These are phyloP conservation scores for Aspergillus japonicus DNA, from an alignment of 2,329 filamentous ascomycete species.

Conservation along the genomic window DNA sequence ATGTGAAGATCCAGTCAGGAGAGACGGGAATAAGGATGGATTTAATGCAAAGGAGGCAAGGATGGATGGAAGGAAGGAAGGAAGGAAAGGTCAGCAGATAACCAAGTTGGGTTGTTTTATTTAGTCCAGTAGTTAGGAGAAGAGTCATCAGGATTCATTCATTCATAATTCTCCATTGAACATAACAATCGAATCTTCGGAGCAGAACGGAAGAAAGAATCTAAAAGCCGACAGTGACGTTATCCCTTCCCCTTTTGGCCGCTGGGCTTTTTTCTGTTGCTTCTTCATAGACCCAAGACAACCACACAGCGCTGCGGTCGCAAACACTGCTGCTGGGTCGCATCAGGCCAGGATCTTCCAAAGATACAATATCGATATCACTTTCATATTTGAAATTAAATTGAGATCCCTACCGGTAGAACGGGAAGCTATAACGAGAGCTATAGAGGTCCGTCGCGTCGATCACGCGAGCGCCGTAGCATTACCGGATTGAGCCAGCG, in stretches of 20 bases:
- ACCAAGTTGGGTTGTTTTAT: too few species aligned
- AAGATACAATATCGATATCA: not conserved
- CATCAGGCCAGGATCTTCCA: not conserved
- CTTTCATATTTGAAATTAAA: not conserved
- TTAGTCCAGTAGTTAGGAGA: not conserved
- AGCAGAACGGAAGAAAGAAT: constrained; percentile 7
- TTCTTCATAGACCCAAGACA: not conserved
- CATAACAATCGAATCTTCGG: not conserved
- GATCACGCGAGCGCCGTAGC: constrained; percentile 20
- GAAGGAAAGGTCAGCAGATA: not conserved
- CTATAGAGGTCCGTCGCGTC: constrained; percentile 12
- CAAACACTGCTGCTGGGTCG: not conserved
- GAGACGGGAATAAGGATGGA: not conserved
- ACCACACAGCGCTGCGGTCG: not conserved
- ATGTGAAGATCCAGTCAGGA: constrained; percentile 2
- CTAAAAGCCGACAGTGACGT: constrained; percentile 12
- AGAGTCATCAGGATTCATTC: not conserved
- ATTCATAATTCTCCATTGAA: too few species aligned
- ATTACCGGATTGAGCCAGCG: constrained; percentile 2
- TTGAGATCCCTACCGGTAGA: not conserved
- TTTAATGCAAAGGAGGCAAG: not conserved
- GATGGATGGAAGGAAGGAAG: not conserved
- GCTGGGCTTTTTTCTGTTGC: not conserved
- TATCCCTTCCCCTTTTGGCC: constrained; percentile 5
- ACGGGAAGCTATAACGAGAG: not conserved